Percentiles rank a stretch among this genome's conserved stretches.
Evolutionary conservation across 164 flowering plant species (phyloP).

Genomic region (Dillenia suffruticosa): DNA sequence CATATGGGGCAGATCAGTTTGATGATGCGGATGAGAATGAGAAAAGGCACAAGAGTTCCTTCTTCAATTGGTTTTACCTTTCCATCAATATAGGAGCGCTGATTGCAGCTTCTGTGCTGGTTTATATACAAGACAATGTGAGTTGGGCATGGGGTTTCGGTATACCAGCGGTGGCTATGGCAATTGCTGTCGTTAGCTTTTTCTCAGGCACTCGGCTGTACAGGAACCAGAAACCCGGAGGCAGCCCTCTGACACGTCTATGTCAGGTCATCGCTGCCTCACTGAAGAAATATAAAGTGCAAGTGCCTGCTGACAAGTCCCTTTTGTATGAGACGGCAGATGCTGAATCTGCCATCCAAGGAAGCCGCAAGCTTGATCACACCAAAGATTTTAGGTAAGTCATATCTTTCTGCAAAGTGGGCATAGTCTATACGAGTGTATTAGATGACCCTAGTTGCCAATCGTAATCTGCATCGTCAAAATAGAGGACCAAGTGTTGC

Average conservation of each 20-base stretch:
- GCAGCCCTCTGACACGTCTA: slow-evolving; percentile 44
- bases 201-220: slow-evolving; percentile 38
- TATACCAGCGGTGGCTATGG: slow-evolving; percentile 45
- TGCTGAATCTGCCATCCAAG: slow-evolving; percentile 29
- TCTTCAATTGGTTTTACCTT: slow-evolving; percentile 45
- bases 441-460: not conserved
- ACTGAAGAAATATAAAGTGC: slow-evolving; percentile 22
- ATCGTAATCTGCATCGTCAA: no score
- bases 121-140: slow-evolving; percentile 34
- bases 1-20: slow-evolving; percentile 76
- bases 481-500: no score
- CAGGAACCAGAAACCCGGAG: slow-evolving; percentile 44
- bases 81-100: slow-evolving; percentile 43
- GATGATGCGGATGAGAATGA: slow-evolving; percentile 59
- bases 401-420: not conserved
- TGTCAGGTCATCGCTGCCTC: slow-evolving; percentile 38
- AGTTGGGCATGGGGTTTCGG: slow-evolving; percentile 52
- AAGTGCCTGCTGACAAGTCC: slow-evolving; percentile 33
- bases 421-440: no score
- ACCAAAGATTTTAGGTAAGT: slow-evolving; percentile 31
- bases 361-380: slow-evolving; percentile 51
- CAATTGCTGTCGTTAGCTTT: slow-evolving; percentile 35
- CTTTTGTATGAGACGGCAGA: slow-evolving; percentile 37
- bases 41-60: slow-evolving; percentile 53
- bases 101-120: slow-evolving; percentile 35